Base-by-base conservation (phyloP, 495 filamentous ascomycete genomes). In the Penicillium salamii region DNA sequence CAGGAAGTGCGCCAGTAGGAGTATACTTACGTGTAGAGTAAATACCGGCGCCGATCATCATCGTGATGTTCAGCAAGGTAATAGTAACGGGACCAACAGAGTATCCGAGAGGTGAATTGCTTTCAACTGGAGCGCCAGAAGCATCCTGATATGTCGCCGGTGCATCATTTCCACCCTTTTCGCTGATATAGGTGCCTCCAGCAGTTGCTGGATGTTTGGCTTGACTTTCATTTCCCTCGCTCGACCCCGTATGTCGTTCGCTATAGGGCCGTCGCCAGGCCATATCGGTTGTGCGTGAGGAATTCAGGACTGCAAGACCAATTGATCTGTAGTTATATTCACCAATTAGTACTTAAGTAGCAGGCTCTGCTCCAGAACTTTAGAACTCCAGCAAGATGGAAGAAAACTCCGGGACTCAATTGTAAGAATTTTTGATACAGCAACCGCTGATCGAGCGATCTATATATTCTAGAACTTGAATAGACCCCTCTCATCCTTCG, bases 31-130 rank as follows among this genome's bases (percentile, higher is more conserved):
- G 78, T 18, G 78, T 79, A 9, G 75, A 78, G 60, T 74, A 82
- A 9, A 82, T 70, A 6, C 78, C 78, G 0, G 78, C 79, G 2
- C 79, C 79, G 49, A 82, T 74, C 77, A 82, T 82, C 59, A 74
- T 71, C 48, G 71, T 76, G 13, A 83, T 55, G 40, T 81, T 81
- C 3, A 83, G 65, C 46, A 81, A 80, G 33, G 79, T 68, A 33
- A 78, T 76, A 14, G 77, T 79, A 38, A 76, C 43, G 12, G 68
- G 63, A 1, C 74, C 76, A 19, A 81, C 78, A 15, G 68, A 42
- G 58, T 79, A 79, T n/a, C 79, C 78, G 7, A 82, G 58, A 0
- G 79, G 75, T 14, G 78, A 83, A 7, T 52, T 52, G 1, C 48
- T 58, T 50, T 83, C 79, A 5, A 81, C 75, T 0, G 79, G 79